These are phyloP conservation scores for Malus hybrid DNA, from an alignment of 331 rosid genomes.

Conservation along the genomic window DNA sequence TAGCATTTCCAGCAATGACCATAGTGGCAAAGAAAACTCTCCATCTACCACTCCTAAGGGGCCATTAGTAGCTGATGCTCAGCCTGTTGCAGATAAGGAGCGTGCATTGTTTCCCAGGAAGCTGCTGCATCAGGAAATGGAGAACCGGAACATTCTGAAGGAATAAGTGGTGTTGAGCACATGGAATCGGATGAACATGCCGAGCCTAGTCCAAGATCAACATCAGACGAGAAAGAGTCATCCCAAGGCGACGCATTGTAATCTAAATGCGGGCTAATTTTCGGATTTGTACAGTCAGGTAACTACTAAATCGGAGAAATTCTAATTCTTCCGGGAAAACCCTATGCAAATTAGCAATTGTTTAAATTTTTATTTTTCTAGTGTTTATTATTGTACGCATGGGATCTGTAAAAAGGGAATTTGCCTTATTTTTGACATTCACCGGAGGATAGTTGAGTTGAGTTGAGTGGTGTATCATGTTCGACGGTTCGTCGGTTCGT, in stretches of 20 bases:
- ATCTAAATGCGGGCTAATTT: slow-evolving; percentile 48
- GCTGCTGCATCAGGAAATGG: slow-evolving; percentile 23
- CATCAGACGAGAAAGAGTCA: slow-evolving; percentile 40
- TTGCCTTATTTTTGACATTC: slow-evolving; percentile 51
- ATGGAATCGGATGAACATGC: slow-evolving; percentile 39
- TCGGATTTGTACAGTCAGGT: slow-evolving; percentile 88
- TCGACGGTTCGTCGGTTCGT: too few relatives aligned
- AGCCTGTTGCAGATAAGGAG: slow-evolving; percentile 23
- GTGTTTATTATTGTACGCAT: slow-evolving; percentile 35
- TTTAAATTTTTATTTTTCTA: slow-evolving; percentile 38
- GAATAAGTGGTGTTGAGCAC: slow-evolving; percentile 25
- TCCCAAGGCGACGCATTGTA: slow-evolving; percentile 24
- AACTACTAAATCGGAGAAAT: slow-evolving; percentile 44
- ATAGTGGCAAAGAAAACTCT: slow-evolving; percentile 35
- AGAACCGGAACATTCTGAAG: slow-evolving; percentile 33
- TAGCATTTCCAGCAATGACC: slow-evolving; percentile 29
- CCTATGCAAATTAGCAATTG: slow-evolving; percentile 26
- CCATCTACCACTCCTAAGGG: slow-evolving; percentile 46
- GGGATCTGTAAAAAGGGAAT: slow-evolving; percentile 56
- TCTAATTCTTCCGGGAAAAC: slow-evolving; percentile 42
- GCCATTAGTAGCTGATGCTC: slow-evolving; percentile 32
- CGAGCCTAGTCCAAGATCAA: slow-evolving; percentile 19
- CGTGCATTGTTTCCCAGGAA: slow-evolving; percentile 22
- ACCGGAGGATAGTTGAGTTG: slow-evolving; percentile 32
- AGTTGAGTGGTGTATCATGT: slow-evolving; percentile 28